Evolutionary conservation across 108 stramenopile species (phyloP).

Genomic region (Cyclotella atomus): DNA sequence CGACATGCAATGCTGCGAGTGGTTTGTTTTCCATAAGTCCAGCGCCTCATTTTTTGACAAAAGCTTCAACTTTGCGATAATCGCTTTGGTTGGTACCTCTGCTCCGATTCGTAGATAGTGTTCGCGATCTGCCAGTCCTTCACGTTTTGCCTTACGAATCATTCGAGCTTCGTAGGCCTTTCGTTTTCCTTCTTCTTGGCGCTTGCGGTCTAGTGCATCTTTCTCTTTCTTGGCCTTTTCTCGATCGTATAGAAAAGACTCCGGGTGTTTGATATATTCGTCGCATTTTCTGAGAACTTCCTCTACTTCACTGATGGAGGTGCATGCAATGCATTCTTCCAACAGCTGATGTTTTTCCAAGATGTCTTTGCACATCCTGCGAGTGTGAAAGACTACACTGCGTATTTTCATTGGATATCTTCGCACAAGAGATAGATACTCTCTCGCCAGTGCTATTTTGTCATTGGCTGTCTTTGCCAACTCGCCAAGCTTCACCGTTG

Average conservation of each 20-base stretch:
- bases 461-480: slow-evolving; percentile 47
- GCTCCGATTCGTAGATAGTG: slow-evolving; percentile 85
- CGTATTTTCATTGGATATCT: slow-evolving; percentile 81
- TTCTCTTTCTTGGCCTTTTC: slow-evolving; percentile 71
- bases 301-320: slow-evolving; percentile 62
- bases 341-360: slow-evolving; percentile 82
- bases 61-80: slow-evolving; percentile 53
- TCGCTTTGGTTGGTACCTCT: slow-evolving; percentile 67
- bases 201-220: slow-evolving; percentile 70
- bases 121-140: slow-evolving; percentile 75
- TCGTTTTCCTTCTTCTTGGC: slow-evolving; percentile 83
- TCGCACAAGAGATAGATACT: slow-evolving; percentile 76
- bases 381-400: slow-evolving; percentile 84
- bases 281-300: slow-evolving; percentile 57
- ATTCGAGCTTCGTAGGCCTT: slow-evolving; percentile 90
- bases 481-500: slow-evolving; percentile 43
- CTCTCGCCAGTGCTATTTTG: slow-evolving; percentile 64
- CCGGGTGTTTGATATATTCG: slow-evolving; percentile 61
- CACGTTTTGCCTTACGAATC: slow-evolving; percentile 95
- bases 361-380: slow-evolving; percentile 80
- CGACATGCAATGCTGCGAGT: slow-evolving; percentile 88
- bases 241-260: slow-evolving; percentile 76
- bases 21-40: slow-evolving; percentile 78
- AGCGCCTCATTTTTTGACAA: slow-evolving; percentile 61
- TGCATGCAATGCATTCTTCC: slow-evolving; percentile 81